Base-by-base conservation (phyloP, 805 yeast genomes). In the Kodamaea laetipori region DNA sequence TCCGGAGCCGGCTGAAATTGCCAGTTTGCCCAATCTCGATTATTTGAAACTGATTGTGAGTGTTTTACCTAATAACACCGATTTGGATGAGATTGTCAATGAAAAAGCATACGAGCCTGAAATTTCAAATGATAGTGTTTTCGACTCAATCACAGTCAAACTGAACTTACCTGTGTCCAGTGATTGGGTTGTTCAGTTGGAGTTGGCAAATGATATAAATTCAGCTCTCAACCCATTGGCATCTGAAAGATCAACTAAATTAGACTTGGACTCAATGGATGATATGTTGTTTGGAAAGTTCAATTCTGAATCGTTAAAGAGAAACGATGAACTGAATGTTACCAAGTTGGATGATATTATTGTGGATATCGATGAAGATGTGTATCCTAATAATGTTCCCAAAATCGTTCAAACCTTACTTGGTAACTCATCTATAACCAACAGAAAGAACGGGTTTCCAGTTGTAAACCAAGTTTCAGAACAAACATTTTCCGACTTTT, bases 31-130 rank as follows among this genome's bases (percentile, higher is more conserved):
- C 11, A 60, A 65, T 42, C 58, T 56, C 32, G 67, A 66, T 28
- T 67, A 70, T 44, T 60, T 69, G 42, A 63, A 61, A 39, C 67
- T 62, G 30, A 50, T 69, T 30, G 63, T 67, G 8, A 60, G 59
- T 30, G 56, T 55, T 2, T 50, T 66, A 7, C 73, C 74, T 0
- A 49, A 55, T n/a, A 55, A 59, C 28, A 45, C 54, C 15, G 36
- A 56, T 50, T 57, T 60, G 52, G 51, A 55, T 40, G 76, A 72
- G 2, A 58, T 80, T 15, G 71, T 83, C 5, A 70, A 75, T 38
- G 86, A 82, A 50, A 83, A 80, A 53, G 84, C 80, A 2, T 86
- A 78, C 56, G 94, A 86, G 59, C 92, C 92, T 0, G 79, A 80
- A 73, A 59, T 75, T 56, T 27, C 52, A 1, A 60, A 71, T 66